phyloP scores from a whole-genome alignment of 129 eudicot species.

The Flaveria trinervia region DNA sequence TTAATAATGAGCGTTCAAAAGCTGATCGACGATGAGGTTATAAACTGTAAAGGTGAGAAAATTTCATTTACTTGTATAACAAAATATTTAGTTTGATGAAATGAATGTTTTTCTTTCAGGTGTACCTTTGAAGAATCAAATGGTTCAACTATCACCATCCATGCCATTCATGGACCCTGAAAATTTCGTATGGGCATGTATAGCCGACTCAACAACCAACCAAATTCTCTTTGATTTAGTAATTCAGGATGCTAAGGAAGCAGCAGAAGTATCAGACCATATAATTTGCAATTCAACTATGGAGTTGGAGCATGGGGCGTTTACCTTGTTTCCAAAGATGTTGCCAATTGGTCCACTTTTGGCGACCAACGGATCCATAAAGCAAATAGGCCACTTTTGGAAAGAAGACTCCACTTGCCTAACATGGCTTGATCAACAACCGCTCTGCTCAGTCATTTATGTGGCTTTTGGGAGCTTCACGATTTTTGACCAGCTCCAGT shows the following conservation, averaged over 20 bases:
- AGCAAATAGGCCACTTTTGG: conserved; percentile 48
- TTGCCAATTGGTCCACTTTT: conserved; percentile 55
- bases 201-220: conserved; percentile 17
- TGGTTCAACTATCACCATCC: conserved; percentile 41
- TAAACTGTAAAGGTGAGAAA: conserved; percentile 29
- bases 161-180: conserved; percentile 46
- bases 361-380: conserved; percentile 38
- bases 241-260: neutral
- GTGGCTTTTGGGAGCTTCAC: conserved; percentile 70
- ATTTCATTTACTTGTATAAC: neutral
- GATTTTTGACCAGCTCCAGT: conserved; percentile 37
- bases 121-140: conserved; percentile 30
- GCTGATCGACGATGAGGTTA: conserved; percentile 43
- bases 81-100: neutral
- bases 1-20: conserved; percentile 26
- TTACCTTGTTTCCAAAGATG: conserved; percentile 37
- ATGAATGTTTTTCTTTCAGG: conserved; percentile 30
- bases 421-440: conserved; percentile 65
- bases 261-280: conserved; percentile 32
- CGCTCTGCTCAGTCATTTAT: conserved; percentile 42
- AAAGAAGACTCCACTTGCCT: conserved; percentile 54
- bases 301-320: conserved; percentile 47
- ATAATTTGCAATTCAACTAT: conserved; percentile 51
- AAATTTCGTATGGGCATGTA: conserved; percentile 38
- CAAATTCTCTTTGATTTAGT: conserved; percentile 19